phyloP scores from a whole-genome alignment of 1,139 yeast species.

The Zygoascus sp. region DNA sequence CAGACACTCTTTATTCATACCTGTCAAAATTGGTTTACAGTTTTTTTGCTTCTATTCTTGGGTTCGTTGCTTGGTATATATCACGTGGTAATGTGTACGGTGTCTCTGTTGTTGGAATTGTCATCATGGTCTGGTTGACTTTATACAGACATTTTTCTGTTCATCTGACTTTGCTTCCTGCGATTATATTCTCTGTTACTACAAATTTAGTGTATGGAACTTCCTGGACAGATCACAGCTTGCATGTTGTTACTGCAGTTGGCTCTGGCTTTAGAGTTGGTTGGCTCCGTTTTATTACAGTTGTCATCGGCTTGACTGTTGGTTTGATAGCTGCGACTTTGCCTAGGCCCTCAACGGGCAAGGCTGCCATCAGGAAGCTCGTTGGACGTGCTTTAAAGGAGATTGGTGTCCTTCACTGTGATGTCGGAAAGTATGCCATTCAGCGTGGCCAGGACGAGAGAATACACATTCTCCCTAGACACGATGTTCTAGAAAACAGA shows the following conservation, averaged over 20 bases:
- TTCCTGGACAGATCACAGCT: conserved; percentile 30
- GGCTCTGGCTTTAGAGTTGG: conserved; percentile 35
- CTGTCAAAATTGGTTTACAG: conserved; percentile 29
- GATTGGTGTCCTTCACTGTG: conserved; percentile 30
- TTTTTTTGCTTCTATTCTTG: conserved; percentile 32
- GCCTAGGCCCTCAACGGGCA: conserved; percentile 32
- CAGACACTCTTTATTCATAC: conserved; percentile 34
- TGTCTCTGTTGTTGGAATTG: conserved; percentile 32
- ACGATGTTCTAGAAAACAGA: conserved; percentile 22
- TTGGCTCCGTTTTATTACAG: conserved; percentile 36
- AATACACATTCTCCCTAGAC: conserved; percentile 20
- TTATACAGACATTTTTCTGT: conserved; percentile 33
- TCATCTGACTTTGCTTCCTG: conserved; percentile 31
- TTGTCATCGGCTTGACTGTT: conserved; percentile 31
- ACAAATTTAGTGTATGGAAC: conserved; percentile 31
- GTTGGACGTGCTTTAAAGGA: conserved; percentile 24
- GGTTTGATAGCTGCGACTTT: conserved; percentile 33
- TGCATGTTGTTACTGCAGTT: conserved; percentile 13
- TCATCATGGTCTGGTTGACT: conserved; percentile 25
- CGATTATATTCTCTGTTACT: conserved; percentile 33
- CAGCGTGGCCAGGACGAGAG: conserved; percentile 24
- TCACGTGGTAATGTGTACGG: conserved; percentile 35
- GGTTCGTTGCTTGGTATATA: conserved; percentile 37
- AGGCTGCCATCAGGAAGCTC: conserved; percentile 26
- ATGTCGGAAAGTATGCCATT: conserved; percentile 28